Base-by-base conservation (phyloP, 345 rosid genomes). In the Aurinia saxatilis region DNA sequence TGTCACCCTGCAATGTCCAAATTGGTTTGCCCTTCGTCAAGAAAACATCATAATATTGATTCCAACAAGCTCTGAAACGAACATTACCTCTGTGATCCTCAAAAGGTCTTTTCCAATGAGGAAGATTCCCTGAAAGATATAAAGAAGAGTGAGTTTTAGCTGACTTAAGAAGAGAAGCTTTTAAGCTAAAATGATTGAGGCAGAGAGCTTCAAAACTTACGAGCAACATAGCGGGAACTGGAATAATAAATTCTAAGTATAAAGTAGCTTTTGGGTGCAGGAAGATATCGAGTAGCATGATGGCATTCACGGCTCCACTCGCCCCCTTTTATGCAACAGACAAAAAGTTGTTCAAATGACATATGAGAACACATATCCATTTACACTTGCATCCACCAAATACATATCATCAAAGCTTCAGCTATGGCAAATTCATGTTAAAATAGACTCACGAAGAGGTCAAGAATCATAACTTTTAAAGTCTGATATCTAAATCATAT, bases 261-360 rank as follows among this genome's bases (percentile, higher is more conserved):
- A 91, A 54, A 31, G 92, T 92, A 15, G 93, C 82, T 53, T 19
- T 87, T 38, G 98, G 97, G 71, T 80, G 62, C 65, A 92, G 72
- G 78, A 92, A 85, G 79, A 92, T 92, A 50, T 81, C 81, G 10
- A 92, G 95, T 71, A 89, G 80, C 85, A 90, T 77, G 65, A 92
- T 84, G 57, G 97, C 99, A 71, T 85, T 85, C 60, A 92, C 97
- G 16, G 97, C 96, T 51, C 91, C 98, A 57, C 96, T 92, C 12
- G 97, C 91, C 1, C 97, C 98, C 91, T 92, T 41, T 71, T 8
- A 66, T 45, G 13, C 8, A 51, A 66, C 50, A 44, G 15, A 13
- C 35, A 19, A 50, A 16, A 5, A 33, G 3, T 48, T 13, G 8
- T 39, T 19, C 12, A 56, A 16, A 25, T 36, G 15, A n/a, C 15